phyloP scores from a whole-genome alignment of 805 yeast species.

The Lipomyces kockii region DNA sequence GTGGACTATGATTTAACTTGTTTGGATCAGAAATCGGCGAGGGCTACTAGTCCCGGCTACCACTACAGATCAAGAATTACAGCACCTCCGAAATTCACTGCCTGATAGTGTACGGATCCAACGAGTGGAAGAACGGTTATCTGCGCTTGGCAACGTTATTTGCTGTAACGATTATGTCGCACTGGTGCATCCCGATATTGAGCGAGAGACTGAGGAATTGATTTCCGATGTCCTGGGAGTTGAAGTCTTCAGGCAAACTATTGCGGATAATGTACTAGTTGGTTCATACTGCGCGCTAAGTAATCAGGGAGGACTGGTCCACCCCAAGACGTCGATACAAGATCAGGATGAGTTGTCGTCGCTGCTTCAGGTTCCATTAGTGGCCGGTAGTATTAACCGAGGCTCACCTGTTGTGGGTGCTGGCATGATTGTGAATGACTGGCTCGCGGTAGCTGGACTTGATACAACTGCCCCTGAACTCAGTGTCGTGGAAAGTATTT shows the following conservation, averaged over 20 bases:
- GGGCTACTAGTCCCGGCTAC: constrained; percentile 96
- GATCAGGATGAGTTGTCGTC: constrained; percentile 98
- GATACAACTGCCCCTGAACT: constrained; percentile 99
- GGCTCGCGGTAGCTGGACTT: constrained; percentile 95
- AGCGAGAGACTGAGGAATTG: constrained; percentile 97
- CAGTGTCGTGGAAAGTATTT: constrained; percentile 94
- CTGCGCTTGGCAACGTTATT: constrained; percentile 96
- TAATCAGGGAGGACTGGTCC: constrained; percentile 98
- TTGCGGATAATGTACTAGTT: constrained; percentile 96
- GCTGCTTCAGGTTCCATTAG: constrained; percentile 93
- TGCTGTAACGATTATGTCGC: constrained; percentile 99
- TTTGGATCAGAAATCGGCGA: constrained; percentile 77
- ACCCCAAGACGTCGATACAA: constrained; percentile 95
- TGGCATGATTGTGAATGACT: constrained; percentile 98
- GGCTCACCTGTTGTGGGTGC: constrained; percentile 98
- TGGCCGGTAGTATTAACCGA: constrained; percentile 97
- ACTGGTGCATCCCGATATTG: constrained; percentile 97
- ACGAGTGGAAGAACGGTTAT: constrained; percentile 95
- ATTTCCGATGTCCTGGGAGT: constrained; percentile 98
- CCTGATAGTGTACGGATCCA: constrained; percentile 96
- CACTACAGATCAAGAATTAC: constrained; percentile 97
- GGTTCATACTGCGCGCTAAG: constrained; percentile 95
- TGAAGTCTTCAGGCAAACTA: constrained; percentile 98
- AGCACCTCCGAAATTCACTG: constrained; percentile 93
- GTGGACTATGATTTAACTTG: background rate